These are phyloP conservation scores for Nematodospora valgi DNA, from an alignment of 805 yeast genomes.

Conservation along the genomic window DNA sequence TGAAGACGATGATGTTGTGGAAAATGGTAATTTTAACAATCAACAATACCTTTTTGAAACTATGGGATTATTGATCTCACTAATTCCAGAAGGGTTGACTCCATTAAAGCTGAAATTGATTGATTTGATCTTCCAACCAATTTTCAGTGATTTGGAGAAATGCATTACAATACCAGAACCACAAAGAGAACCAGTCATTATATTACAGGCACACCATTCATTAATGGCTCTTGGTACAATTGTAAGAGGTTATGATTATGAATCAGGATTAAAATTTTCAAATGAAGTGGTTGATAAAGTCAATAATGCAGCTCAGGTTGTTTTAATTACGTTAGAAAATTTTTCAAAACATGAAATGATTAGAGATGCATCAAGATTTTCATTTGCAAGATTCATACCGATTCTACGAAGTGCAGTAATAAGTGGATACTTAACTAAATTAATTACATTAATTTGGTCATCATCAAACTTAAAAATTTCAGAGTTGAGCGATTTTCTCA, in stretches of 20 bases:
- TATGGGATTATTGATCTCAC: slow-evolving; percentile 69
- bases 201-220: slow-evolving; percentile 80
- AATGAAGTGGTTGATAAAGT: slow-evolving; percentile 42
- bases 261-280: slow-evolving; percentile 31
- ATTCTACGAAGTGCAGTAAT: slow-evolving; percentile 48
- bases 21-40: slow-evolving; percentile 60
- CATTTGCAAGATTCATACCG: slow-evolving; percentile 84
- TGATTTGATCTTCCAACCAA: slow-evolving; percentile 69
- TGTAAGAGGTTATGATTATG: slow-evolving; percentile 76
- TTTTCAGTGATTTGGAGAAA: slow-evolving; percentile 66
- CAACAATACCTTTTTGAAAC: slow-evolving; percentile 86
- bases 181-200: slow-evolving; percentile 30
- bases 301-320: slow-evolving; percentile 73
- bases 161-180: slow-evolving; percentile 38
- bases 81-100: slow-evolving; percentile 22
- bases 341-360: slow-evolving; percentile 63
- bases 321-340: slow-evolving; percentile 76
- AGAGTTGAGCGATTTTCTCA: slow-evolving; percentile 77
- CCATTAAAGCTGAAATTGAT: slow-evolving; percentile 43
- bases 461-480: slow-evolving; percentile 51
- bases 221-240: slow-evolving; percentile 87
- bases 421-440: slow-evolving; percentile 55
- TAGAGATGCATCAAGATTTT: slow-evolving; percentile 82
- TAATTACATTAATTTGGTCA: slow-evolving; percentile 60
- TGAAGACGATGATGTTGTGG: slow-evolving; percentile 49